Conservation (phyloP, 371 early-diverging fungal species). For the Nematocida minor region DNA sequence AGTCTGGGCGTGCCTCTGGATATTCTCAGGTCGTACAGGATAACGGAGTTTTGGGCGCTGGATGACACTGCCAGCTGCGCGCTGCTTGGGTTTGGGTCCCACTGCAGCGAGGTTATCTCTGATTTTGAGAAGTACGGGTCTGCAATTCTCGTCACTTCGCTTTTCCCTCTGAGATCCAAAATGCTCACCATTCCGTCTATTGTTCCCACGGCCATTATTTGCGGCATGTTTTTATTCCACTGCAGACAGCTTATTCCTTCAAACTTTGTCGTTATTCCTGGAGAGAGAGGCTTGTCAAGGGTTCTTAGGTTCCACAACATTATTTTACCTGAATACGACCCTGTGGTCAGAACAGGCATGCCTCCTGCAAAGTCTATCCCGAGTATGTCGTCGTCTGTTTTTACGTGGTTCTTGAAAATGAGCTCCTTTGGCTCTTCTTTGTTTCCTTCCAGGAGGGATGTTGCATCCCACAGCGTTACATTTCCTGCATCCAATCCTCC, state of each 20-base stretch:
- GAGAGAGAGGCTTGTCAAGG: conserved; percentile 59
- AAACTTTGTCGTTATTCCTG: conserved; percentile 53
- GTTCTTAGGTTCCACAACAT: conserved; percentile 60
- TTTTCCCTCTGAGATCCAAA: conserved; percentile 62
- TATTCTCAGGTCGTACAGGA: conserved; percentile 44
- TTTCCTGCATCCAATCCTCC: conserved; percentile 60
- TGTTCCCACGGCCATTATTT: conserved; percentile 61
- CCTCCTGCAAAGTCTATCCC: conserved; percentile 59
- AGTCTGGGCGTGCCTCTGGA: conserved; percentile 40
- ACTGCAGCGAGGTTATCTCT: conserved; percentile 42
- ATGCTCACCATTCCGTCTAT: conserved; percentile 57
- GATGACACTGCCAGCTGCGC: conserved; percentile 43
- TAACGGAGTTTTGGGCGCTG: conserved; percentile 13
- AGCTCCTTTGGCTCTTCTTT: conserved; percentile 31
- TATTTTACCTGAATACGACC: conserved; percentile 58
- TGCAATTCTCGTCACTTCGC: conserved; percentile 54
- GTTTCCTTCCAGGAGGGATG: conserved; percentile 2
- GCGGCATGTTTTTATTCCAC: conserved; percentile 63
- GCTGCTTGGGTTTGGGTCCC: conserved; percentile 26
- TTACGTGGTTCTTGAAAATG: conserved; percentile 15
- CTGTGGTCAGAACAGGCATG: conserved; percentile 61
- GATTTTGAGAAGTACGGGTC: conserved; percentile 38
- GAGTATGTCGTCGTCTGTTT: conserved; percentile 58
- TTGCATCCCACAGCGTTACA: conserved; percentile 49
- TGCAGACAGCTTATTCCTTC: conserved; percentile 53